These are phyloP conservation scores for Xylaria sp. DNA, from an alignment of 2,329 filamentous ascomycete species.

Conservation along the genomic window DNA sequence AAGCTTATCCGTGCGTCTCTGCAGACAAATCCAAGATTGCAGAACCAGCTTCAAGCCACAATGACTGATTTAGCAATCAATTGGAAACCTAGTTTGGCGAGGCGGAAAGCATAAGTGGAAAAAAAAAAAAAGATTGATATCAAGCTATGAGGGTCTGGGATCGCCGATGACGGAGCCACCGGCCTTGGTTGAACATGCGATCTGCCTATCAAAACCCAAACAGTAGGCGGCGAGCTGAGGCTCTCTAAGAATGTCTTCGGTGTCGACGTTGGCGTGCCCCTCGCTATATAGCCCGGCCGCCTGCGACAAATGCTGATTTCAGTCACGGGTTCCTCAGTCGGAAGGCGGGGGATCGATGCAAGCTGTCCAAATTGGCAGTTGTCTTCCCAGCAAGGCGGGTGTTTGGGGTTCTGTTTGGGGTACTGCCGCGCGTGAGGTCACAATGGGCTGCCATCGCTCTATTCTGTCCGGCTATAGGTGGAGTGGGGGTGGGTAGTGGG, in stretches of 20 bases:
- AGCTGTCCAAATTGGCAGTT: conserved; percentile 33
- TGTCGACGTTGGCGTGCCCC: conserved; percentile 9
- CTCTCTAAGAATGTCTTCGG: conserved; percentile 6
- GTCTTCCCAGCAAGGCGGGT: conserved; percentile 2
- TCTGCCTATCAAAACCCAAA: conserved; percentile 23
- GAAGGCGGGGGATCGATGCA: conserved; percentile 15
- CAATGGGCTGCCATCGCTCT: conserved; percentile 10
- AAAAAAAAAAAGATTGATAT: conserved; percentile 7
- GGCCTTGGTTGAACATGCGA: conserved; percentile 7
- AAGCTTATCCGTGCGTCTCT: neutral
- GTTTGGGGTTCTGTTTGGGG: conserved; percentile 20
- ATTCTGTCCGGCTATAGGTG: neutral
- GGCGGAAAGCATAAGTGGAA: neutral
- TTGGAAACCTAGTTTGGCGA: neutral
- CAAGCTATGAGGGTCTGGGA: conserved; percentile 12
- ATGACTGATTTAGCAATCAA: conserved; percentile 13
- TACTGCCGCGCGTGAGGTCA: neutral
- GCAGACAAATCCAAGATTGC: neutral
- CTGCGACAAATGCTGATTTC: conserved; percentile 6
- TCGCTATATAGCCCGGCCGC: conserved; percentile 24
- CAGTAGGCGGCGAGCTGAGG: conserved; percentile 4
- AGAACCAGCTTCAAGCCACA: conserved; percentile 11
- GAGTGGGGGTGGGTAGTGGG: neutral
- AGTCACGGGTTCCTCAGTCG: conserved; percentile 24
- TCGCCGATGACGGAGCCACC: conserved; percentile 37